These are phyloP conservation scores for Bryoerythrophyllum caledonicum DNA, from an alignment of 225 moss, liverwort and hornwort species.

Conservation along the genomic window DNA sequence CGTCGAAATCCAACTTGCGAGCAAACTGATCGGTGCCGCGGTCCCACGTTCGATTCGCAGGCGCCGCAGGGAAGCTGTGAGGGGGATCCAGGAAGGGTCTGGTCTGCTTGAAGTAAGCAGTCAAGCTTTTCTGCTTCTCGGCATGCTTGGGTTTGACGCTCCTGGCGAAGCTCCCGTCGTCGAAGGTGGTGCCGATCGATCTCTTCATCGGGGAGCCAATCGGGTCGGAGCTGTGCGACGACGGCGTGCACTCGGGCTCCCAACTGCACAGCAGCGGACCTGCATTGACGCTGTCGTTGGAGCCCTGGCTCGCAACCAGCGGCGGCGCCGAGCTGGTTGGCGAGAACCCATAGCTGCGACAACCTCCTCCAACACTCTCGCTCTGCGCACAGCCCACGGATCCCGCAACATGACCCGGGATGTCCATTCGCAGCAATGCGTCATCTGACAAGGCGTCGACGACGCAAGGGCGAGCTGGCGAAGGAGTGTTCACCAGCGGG, in stretches of 20 bases:
- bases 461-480: background rate
- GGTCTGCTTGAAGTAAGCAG: constrained; percentile 14
- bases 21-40: constrained; percentile 11
- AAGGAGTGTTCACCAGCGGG: background rate
- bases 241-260: constrained; percentile 7
- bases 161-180: background rate
- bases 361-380: background rate
- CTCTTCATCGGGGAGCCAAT: constrained; percentile 26
- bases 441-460: background rate
- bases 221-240: constrained; percentile 13
- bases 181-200: background rate
- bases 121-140: constrained; percentile 2
- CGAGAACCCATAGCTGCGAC: background rate
- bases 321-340: background rate
- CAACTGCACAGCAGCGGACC: background rate
- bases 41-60: background rate
- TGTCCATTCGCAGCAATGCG: background rate
- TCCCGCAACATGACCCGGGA: background rate
- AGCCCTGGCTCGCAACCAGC: constrained; percentile 34
- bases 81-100: background rate
- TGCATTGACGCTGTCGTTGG: constrained; percentile 26
- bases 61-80: background rate
- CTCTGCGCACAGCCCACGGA: background rate
- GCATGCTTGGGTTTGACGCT: constrained; percentile 24
- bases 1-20: too few species aligned